Evolutionary conservation across 495 filamentous ascomycete species (phyloP), one percentile per base, ranked within the genome.

Genomic region (Aspergillus affinis): DNA sequence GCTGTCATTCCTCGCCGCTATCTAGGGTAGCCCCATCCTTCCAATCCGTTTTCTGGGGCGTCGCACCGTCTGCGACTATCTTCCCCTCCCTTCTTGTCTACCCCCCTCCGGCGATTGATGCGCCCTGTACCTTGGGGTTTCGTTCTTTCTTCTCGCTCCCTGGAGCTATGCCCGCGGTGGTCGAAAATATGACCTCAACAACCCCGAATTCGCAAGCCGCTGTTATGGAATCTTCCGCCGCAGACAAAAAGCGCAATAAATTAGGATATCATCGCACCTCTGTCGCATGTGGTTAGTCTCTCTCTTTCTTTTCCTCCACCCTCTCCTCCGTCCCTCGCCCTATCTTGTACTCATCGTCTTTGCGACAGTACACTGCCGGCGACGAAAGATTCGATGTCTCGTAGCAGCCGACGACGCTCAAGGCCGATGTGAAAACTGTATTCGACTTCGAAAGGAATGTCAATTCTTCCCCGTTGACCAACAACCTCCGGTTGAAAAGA

Each of bases 221-320:
- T 51, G 64, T 75, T 67, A 75, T 74, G 74, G 78, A 75, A 61
- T 66, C 67, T 51, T 73, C 76, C 51, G 70, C 67, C 62, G 72
- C 73, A 47, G 93, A 97, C 67, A 97, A 94, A 77, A 89, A 90
- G 72, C 88, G 94, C 65, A 98, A 98, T 72, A 98, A 96, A 75
- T 81, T 98, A 55, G 94, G 94, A 30, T 98, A 98, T 73, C 93
- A 97, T 80, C 88, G 94, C 59, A 97, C 92, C 41, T 96, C 94
- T 57, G 91, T 98, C 72, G 94, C 94, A 64, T 98, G 94, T 82
- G 90, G 94, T 98, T 83, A 86, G 92, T 87, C 45, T 54, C 36
- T 46, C 48, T 36, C 20, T 18, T 44, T 36, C 30, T n/a, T n/a
- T n/a, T n/a, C n/a, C n/a, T n/a, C n/a, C n/a, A n/a, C n/a, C 7